These are phyloP conservation scores for Leccinum truebloodii DNA, from an alignment of 768 basidiomycete species.

Conservation along the genomic window DNA sequence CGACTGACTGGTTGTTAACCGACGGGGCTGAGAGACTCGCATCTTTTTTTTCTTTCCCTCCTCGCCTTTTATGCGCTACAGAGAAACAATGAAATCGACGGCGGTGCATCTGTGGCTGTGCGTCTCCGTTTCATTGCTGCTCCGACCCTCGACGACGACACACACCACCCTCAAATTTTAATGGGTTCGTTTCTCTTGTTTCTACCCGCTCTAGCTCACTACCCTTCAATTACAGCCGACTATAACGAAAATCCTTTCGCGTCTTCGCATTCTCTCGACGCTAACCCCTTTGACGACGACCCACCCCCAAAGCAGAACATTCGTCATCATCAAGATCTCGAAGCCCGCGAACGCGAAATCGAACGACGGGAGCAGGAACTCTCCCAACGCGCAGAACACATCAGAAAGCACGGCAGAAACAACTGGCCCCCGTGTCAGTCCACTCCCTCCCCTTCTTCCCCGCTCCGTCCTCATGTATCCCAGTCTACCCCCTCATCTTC, in stretches of 20 bases:
- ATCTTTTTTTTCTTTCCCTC: neutral
- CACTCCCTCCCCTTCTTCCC: slow-evolving; percentile 6
- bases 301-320: slow-evolving; percentile 40
- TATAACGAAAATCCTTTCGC: slow-evolving; percentile 77
- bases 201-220: slow-evolving; percentile 1
- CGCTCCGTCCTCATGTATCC: slow-evolving; percentile 22
- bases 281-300: slow-evolving; percentile 91
- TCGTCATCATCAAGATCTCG: slow-evolving; percentile 67
- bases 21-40: neutral
- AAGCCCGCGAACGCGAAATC: slow-evolving; percentile 78
- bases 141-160: neutral
- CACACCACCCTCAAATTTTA: slow-evolving; percentile 6
- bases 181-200: slow-evolving; percentile 26
- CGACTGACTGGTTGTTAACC: neutral
- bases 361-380: slow-evolving; percentile 78
- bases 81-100: neutral
- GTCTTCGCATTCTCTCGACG: slow-evolving; percentile 80
- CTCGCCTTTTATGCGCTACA: neutral
- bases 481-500: slow-evolving; percentile 93
- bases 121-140: neutral
- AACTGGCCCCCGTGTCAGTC: slow-evolving; percentile 92
- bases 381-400: slow-evolving; percentile 62
- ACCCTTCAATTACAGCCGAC: slow-evolving; percentile 18
- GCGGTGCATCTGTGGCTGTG: slow-evolving; percentile 6
- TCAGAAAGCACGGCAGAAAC: slow-evolving; percentile 76